phyloP scores from a whole-genome alignment of 177 flowering plant species.

The Tripterygium wilfordii region DNA sequence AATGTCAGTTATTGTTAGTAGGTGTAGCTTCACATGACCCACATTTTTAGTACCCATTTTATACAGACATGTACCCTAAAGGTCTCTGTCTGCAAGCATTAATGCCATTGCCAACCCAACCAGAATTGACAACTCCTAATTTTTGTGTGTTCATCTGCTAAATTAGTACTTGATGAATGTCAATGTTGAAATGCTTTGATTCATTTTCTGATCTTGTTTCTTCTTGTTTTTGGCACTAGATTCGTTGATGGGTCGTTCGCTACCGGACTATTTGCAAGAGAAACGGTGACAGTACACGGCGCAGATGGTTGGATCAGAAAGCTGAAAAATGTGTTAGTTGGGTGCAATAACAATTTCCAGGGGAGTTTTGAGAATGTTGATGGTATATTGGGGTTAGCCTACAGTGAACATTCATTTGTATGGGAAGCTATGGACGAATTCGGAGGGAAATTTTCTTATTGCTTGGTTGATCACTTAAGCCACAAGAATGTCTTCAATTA shows the following conservation, averaged over 20 bases:
- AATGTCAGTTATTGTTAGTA: conserved; percentile 14
- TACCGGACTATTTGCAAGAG: conserved; percentile 50
- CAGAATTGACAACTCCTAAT: too few relatives aligned
- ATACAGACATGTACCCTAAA: too few relatives aligned
- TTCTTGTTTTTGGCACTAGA: too few relatives aligned
- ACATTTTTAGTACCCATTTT: too few relatives aligned
- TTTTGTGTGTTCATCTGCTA: too few relatives aligned
- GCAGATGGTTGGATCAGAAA: conserved; percentile 26
- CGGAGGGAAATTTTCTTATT: conserved; percentile 68
- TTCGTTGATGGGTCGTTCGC: conserved; percentile 48
- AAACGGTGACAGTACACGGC: conserved; percentile 35
- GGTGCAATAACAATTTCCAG: conserved; percentile 34
- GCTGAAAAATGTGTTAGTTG: conserved; percentile 33
- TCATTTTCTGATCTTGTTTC: too few relatives aligned
- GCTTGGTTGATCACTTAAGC: conserved; percentile 68
- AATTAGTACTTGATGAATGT: too few relatives aligned
- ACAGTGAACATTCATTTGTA: conserved; percentile 35
- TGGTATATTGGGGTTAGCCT: conserved; percentile 68
- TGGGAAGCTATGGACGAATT: conserved; percentile 16
- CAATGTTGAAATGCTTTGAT: too few relatives aligned
- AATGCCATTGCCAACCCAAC: too few relatives aligned
- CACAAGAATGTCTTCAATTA: conserved; percentile 37
- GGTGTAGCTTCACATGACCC: conserved; percentile 22
- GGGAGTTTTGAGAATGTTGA: conserved; percentile 40
- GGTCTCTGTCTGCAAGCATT: too few relatives aligned